Evolutionary conservation across 2,329 filamentous ascomycete genomes (phyloP), one percentile per base, ranked within the genome.

Genomic region (Cladophialophora exuberans): DNA sequence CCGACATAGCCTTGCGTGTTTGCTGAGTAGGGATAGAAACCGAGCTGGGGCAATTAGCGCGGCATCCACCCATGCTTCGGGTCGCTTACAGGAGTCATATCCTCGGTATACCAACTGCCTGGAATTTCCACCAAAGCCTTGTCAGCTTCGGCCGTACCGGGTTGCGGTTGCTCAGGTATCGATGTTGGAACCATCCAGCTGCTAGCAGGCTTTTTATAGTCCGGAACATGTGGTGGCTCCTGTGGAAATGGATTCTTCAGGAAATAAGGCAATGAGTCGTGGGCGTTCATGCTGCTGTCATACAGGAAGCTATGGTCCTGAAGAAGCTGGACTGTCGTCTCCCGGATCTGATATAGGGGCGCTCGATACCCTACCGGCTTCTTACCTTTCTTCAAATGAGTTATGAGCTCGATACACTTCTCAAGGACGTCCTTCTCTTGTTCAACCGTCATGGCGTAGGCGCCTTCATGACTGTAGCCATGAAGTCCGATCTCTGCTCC

Each of bases 1-100:
- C 81, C 79, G 0, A 84, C 81, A 63, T 83, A 85, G 1, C 83
- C 83, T 38, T 80, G 77, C 2, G 76, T 79, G 56, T 84, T 84
- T 1, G 72, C 65, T 0, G 64, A 58, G 25, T 73, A 73, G 0
- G 75, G 74, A 9, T 76, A 70, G 55, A 71, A 77, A 31, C 75
- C 73, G 65, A 77, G 70, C 1, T 59, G 44, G 28, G 18, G 30
- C 23, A 22, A 25, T 61, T 22, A 61, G 50, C 17, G 47, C 13
- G 13, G 9, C n/a, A 9, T 9, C 28, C 20, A 45, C 48, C 18
- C 7, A 13, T 15, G 20, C 7, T 6, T 31, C 15, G 31, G 17
- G 17, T 5, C 15, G 54, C 58, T 48, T 56, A 61, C 58, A 6
- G 74, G 74, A 0, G 74, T 75, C 70, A 76, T 72, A 45, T 77